Percentiles rank a stretch among this genome's conserved stretches.
These are phyloP conservation scores for Aspergillus quadrilineatus DNA, from an alignment of 2,329 filamentous ascomycete species.

Conservation along the genomic window DNA sequence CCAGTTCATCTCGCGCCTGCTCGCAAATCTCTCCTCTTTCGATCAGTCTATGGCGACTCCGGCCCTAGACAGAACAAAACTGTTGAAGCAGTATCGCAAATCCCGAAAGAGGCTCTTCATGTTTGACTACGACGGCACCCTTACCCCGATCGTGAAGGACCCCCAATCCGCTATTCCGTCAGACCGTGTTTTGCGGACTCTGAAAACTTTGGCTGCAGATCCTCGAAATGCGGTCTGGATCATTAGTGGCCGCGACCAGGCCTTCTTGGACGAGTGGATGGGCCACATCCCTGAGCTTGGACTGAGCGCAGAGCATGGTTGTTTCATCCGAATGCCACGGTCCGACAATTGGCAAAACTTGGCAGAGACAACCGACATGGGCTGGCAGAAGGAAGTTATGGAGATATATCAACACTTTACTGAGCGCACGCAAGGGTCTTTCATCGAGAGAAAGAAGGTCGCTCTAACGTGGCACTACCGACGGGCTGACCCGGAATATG, in stretches of 20 bases:
- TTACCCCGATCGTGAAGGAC: slow-evolving; percentile 92
- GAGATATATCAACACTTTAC: slow-evolving; percentile 85
- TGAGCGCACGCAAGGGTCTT: slow-evolving; percentile 81
- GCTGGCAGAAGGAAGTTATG: slow-evolving; percentile 84
- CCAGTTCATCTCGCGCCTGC: slow-evolving; percentile 73
- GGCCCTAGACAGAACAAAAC: slow-evolving; percentile 69
- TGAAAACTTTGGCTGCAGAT: slow-evolving; percentile 77
- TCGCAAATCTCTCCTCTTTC: slow-evolving; percentile 76
- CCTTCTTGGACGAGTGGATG: slow-evolving; percentile 85
- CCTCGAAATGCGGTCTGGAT: slow-evolving; percentile 93
- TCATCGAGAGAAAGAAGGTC: slow-evolving; percentile 91
- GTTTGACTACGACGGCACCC: slow-evolving; percentile 97
- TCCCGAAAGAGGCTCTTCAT: slow-evolving; percentile 85
- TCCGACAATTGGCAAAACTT: slow-evolving; percentile 82
- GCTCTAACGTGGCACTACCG: slow-evolving; percentile 98
- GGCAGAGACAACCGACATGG: slow-evolving; percentile 83
- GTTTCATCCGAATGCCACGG: slow-evolving; percentile 83
- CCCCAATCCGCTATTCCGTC: slow-evolving; percentile 87
- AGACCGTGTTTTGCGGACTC: slow-evolving; percentile 73
- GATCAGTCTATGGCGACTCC: slow-evolving; percentile 76
- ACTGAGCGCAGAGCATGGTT: slow-evolving; percentile 93
- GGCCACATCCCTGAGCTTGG: slow-evolving; percentile 87
- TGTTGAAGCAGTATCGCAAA: slow-evolving; percentile 71
- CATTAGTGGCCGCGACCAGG: slow-evolving; percentile 90
- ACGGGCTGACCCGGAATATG: slow-evolving; percentile 81